Conservation (phyloP, 805 yeast species). For the Candida verbasci region DNA sequence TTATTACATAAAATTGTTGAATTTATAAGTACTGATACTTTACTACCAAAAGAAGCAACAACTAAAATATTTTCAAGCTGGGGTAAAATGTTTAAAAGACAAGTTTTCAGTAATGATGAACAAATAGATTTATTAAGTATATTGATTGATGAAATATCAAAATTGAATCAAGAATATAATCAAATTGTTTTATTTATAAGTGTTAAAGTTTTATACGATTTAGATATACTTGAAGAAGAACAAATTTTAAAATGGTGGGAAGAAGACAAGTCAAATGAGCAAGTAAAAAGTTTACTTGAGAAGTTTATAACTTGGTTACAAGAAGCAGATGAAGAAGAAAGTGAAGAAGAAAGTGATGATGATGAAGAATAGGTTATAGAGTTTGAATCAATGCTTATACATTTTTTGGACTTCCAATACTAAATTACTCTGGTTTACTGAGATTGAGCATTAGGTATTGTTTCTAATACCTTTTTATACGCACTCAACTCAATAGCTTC, state of each 20-base stretch:
- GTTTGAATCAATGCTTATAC: no score
- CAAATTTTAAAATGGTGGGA: slow-evolving; percentile 82
- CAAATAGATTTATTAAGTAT: slow-evolving; percentile 64
- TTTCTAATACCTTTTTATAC: no score
- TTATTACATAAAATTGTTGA: slow-evolving; percentile 65
- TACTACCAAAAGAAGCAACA: slow-evolving; percentile 72
- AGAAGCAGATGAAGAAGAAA: slow-evolving; percentile 65
- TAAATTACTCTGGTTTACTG: no score
- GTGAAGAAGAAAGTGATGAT: slow-evolving; percentile 28
- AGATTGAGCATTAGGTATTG: no score
- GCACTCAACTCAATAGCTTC: no score
- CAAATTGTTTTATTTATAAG: slow-evolving; percentile 50
- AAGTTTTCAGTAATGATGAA: slow-evolving; percentile 77
- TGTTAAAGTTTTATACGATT: slow-evolving; percentile 64
- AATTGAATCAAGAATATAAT: slow-evolving; percentile 36
- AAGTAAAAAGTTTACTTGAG: slow-evolving; percentile 52
- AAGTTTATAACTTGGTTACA: slow-evolving; percentile 86
- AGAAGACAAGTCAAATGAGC: slow-evolving; percentile 30
- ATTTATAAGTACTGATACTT: slow-evolving; percentile 71
- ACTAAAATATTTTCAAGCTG: slow-evolving; percentile 73
- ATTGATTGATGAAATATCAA: slow-evolving; percentile 42
- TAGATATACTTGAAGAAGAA: slow-evolving; percentile 80
- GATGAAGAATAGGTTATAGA: slow-evolving; percentile 16
- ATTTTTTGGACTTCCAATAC: no score
- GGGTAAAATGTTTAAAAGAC: slow-evolving; percentile 78